phyloP scores from a whole-genome alignment of 2,329 filamentous ascomycete genomes.

The Trichoderma atroviride region DNA sequence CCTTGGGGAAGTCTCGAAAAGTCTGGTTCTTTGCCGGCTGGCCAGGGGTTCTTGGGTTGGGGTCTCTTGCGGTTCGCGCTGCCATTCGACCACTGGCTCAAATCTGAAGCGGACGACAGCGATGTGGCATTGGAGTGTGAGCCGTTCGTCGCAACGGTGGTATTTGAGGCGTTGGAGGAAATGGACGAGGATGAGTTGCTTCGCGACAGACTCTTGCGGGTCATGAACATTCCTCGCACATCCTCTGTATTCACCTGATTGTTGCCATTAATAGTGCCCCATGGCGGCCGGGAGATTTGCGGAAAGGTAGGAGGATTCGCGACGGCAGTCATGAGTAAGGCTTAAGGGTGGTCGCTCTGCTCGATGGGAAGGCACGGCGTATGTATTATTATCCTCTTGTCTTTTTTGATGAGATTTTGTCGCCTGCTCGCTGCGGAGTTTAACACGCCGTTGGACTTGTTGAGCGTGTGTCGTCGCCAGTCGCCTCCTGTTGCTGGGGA shows the following conservation, averaged over 20 bases:
- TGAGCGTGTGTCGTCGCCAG: slow-evolving; percentile 8
- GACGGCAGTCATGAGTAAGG: slow-evolving; percentile 66
- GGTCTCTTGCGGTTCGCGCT: slow-evolving; percentile 55
- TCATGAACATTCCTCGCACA: slow-evolving; percentile 83
- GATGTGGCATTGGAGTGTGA: slow-evolving; percentile 64
- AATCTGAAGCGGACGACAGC: slow-evolving; percentile 50
- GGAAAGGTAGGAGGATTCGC: slow-evolving; percentile 66
- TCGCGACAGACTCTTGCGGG: slow-evolving; percentile 82
- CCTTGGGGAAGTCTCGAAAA: slow-evolving; percentile 50
- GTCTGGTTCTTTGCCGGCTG: slow-evolving; percentile 51
- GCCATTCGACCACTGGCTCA: slow-evolving; percentile 54
- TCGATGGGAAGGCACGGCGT: slow-evolving; percentile 32
- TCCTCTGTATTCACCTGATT: slow-evolving; percentile 81
- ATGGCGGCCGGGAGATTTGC: slow-evolving; percentile 66
- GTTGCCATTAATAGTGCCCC: slow-evolving; percentile 61
- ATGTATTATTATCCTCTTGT: not conserved
- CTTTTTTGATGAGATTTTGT: not conserved
- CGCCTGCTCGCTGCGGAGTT: slow-evolving; percentile 22
- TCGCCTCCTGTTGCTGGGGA: slow-evolving; percentile 1
- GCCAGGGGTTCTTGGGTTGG: slow-evolving; percentile 55
- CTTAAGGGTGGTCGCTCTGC: slow-evolving; percentile 29
- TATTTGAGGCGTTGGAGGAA: slow-evolving; percentile 64
- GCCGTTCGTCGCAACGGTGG: slow-evolving; percentile 65
- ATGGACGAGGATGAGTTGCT: slow-evolving; percentile 90
- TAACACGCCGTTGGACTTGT: not conserved